Evolutionary conservation across 2,329 filamentous ascomycete genomes (phyloP), one percentile per base, ranked within the genome.

Genomic region (Xylaria sp.): DNA sequence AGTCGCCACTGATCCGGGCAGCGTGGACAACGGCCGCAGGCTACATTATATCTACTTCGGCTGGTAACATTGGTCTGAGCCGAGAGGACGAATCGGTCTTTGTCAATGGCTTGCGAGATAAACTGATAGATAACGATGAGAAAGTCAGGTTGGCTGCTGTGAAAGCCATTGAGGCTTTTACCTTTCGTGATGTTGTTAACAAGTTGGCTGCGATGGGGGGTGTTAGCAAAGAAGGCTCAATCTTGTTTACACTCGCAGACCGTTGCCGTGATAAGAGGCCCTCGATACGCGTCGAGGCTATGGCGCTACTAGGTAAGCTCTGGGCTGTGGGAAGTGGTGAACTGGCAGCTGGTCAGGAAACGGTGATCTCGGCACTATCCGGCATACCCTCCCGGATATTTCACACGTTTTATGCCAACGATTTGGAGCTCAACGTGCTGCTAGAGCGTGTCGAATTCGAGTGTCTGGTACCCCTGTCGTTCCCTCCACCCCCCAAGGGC

Each of bases 321-420:
- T 99, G 94, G 94, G 92, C 91, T n/a, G 92, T 95, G 17, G 93
- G 91, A 11, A 85, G 88, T 17, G 90, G 91, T 17, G 92, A 96
- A 65, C 89, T 99, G 63, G 86, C 90, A 20, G 85, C 88, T 48
- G 91, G 90, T 13, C 89, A 93, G 64, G 91, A 96, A 63, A 78
- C 81, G 17, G 88, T 96, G 18, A 83, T 82, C 11, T 77, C 84
- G 8, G 82, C 93, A n/a, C 77, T 99, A 11, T 88, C 87, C 6
- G 87, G 87, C 20, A 91, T 95, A 38, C 93, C 94, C 2, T 89
- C 89, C 1, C 88, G 86, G 57, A 91, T 99, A 41, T 85, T 97
- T 58, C 91, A 92, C 67, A 88, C 89, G 0, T 92, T 89, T 66
- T 99, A 96, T 70, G 89, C 91, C 56, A 97, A 97, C 67, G 92